Conservation (phyloP, 345 rosid genomes). For the Lepidium didymum region DNA sequence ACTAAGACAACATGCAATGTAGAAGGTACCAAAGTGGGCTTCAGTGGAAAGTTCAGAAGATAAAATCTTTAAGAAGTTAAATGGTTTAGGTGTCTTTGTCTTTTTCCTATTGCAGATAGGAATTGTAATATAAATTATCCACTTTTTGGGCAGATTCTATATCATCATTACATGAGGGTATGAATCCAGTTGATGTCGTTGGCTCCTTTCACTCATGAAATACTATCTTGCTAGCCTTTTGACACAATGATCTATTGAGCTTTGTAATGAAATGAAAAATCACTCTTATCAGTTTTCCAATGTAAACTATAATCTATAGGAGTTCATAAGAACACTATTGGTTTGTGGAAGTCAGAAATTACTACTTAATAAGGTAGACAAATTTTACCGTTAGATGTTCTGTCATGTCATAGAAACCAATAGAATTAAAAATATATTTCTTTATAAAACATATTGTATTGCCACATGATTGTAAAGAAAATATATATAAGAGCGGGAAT, state of each 20-base stretch:
- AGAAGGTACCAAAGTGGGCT: too few species aligned
- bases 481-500: conserved; percentile 13
- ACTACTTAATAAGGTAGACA: not conserved
- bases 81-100: too few species aligned
- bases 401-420: not conserved
- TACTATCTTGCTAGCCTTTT: conserved; percentile 89
- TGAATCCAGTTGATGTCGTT: conserved; percentile 64
- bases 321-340: conserved; percentile 63
- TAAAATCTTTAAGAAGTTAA: too few species aligned
- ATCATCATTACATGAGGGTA: conserved; percentile 62
- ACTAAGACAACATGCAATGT: too few species aligned
- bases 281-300: conserved; percentile 65
- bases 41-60: too few species aligned
- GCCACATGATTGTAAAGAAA: not conserved
- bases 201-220: conserved; percentile 55
- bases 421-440: not conserved
- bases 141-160: conserved; percentile 42
- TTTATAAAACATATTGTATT: not conserved
- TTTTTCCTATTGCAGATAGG: not conserved
- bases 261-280: conserved; percentile 58
- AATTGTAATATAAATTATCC: not conserved
- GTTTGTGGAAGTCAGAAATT: conserved; percentile 42
- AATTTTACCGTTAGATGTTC: conserved; percentile 9
- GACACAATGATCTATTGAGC: conserved; percentile 64
- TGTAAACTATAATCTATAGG: conserved; percentile 74